Evolutionary conservation across 345 rosid species (phyloP).

Genomic region (Rhizophora apiculata): DNA sequence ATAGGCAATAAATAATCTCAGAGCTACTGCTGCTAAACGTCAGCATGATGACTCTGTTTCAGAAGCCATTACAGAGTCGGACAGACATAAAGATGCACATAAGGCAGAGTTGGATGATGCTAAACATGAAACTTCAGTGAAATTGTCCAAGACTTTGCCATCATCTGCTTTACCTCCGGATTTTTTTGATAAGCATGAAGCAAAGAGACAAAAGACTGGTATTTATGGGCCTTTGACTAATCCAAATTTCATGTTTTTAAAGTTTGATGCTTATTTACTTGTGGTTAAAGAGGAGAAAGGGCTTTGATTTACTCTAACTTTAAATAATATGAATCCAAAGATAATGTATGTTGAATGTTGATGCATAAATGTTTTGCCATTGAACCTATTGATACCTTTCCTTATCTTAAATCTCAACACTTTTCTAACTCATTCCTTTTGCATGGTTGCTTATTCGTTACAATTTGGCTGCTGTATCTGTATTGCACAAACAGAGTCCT

Average conservation of each 20-base stretch:
- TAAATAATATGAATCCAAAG: too few species aligned
- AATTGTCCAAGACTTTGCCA: slow-evolving; percentile 28
- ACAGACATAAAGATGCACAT: slow-evolving; percentile 18
- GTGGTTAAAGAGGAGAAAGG: not conserved
- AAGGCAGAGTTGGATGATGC: slow-evolving; percentile 16
- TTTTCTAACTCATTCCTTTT: not conserved
- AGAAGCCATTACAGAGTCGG: slow-evolving; percentile 8
- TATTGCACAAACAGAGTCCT: too few species aligned
- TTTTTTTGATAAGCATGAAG: slow-evolving; percentile 50
- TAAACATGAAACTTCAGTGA: slow-evolving; percentile 28
- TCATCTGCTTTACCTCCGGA: slow-evolving; percentile 52
- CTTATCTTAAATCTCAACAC: not conserved
- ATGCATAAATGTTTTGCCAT: not conserved
- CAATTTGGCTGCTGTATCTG: too few species aligned
- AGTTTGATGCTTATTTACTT: not conserved
- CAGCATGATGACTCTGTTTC: slow-evolving; percentile 22
- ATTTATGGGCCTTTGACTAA: not conserved
- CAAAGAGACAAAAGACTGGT: slow-evolving; percentile 39
- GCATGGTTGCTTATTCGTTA: too few species aligned
- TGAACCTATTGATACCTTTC: not conserved
- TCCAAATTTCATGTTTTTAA: not conserved
- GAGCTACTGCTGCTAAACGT: slow-evolving; percentile 56
- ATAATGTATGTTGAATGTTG: too few species aligned
- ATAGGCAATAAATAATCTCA: slow-evolving; percentile 60
- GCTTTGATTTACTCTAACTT: not conserved